Evolutionary conservation across 805 yeast species (phyloP), one percentile per base, ranked within the genome.

Genomic region (Torulaspora microellipsoides): DNA sequence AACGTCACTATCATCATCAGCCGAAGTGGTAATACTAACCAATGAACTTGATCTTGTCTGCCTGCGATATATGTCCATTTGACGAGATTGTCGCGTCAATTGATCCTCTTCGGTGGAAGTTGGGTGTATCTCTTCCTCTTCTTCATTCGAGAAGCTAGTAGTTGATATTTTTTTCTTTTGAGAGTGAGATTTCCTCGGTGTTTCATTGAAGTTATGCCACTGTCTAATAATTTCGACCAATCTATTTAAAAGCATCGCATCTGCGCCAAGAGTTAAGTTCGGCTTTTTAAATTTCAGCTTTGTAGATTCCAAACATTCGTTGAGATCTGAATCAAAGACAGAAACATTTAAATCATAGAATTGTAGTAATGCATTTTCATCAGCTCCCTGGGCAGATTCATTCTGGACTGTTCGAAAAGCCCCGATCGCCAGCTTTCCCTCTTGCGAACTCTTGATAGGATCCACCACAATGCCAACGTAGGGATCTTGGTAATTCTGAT

Each of bases 401-500:
- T 52, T 50, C 1, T 74, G 69, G 35, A 76, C 76, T 0, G 96
- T 86, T 59, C 96, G 68, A 59, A 88, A 89, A 0, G 96, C 96
- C 1, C 96, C 96, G 43, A 89, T 84, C 36, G 85, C 93, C 10
- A 89, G 81, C 46, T 70, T 73, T 0, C 83, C 83, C 39, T 82
- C 78, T 11, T 73, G 64, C 3, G 69, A 58, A 1, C 91, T 81
- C 55, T 80, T 78, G 39, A 78, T 74, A 0, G 96, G 96, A 64
- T 89, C 97, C 40, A 90, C 75, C 7, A 89, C 96, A 27, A 89
- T 70, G 0, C 96, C 96, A 45, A 89, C 69, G 58, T 85, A 89
- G 1, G 97, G 97, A 55, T 89, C 97, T 62, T 89, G 96, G 59
- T 81, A 88, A 45, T 77, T 79, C 65, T 89, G 97, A 56, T 90